Evolutionary conservation across 2,329 filamentous ascomycete genomes (phyloP), one percentile per base, ranked within the genome.

Genomic region (Alternaria arborescens): DNA sequence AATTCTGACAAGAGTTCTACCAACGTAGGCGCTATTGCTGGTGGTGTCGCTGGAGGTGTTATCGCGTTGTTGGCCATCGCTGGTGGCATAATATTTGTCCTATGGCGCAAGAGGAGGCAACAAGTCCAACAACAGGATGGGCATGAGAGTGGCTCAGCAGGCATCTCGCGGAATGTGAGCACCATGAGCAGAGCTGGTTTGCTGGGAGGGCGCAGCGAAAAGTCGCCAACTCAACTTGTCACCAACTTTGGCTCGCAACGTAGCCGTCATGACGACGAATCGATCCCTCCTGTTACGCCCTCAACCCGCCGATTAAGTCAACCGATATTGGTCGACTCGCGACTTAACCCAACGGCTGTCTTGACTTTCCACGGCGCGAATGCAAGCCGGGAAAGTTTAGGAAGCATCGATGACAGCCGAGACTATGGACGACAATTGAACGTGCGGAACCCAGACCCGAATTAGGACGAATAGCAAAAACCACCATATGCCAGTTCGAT

Each of bases 351-450:
- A 3, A 78, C 77, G 7, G 80, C 81, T 3, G 74, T 84, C 28
- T 80, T 83, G 68, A 77, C 76, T 36, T 77, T 82, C 44, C 79
- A 80, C n/a, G 64, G 60, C 18, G 63, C 63, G 20, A 84, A 83
- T 59, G 74, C 75, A 18, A 83, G 82, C 59, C 78, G 79, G 22
- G 76, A 79, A 24, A 83, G 81, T 52, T 73, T 84, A 43, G 79
- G 77, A 44, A 83, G 82, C 55, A 75, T 83, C 53, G 80, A 83
- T 56, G 80, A 82, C 59, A 80, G 80, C 56, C 76, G 76, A 40
- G 82, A 84, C 60, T 84, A 83, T 61, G 81, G 80, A 46, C 77
- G 82, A 48, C 79, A 81, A 47, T 67, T 82, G n/a, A 82, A 81
- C 24, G 80, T 83, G 71, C 71, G 72, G 26, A 78, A 78, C 53